phyloP scores from a whole-genome alignment of 768 basidiomycete genomes.

The Polyporus arcularius region DNA sequence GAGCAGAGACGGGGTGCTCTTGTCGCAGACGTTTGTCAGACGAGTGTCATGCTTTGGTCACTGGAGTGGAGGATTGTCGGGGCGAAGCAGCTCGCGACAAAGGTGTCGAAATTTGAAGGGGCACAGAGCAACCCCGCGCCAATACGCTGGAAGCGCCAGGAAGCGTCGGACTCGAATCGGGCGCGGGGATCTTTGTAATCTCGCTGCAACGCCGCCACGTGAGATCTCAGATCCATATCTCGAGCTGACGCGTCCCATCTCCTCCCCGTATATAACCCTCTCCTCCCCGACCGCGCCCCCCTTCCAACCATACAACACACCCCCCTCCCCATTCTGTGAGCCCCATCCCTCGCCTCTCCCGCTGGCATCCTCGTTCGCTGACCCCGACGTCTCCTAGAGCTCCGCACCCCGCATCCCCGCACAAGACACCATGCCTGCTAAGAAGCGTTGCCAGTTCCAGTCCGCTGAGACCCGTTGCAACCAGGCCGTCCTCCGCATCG shows the following conservation, averaged over 20 bases:
- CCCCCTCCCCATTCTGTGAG: slow-evolving; percentile 11
- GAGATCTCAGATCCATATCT: slow-evolving; percentile 29
- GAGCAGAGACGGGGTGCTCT: background rate
- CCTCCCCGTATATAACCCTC: slow-evolving; percentile 24
- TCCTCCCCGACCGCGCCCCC: slow-evolving; percentile 14
- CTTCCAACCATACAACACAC: slow-evolving; percentile 14
- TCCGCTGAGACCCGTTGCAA: slow-evolving; percentile 60
- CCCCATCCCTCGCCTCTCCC: background rate
- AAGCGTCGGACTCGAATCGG: slow-evolving; percentile 23
- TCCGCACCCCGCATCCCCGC: slow-evolving; percentile 11
- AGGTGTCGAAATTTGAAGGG: background rate
- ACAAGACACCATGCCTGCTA: slow-evolving; percentile 62
- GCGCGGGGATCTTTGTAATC: slow-evolving; percentile 22
- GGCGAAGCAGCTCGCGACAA: background rate
- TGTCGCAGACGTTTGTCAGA: background rate
- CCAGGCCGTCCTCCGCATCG: slow-evolving; percentile 78
- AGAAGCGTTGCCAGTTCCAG: slow-evolving; percentile 85
- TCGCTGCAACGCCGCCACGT: slow-evolving; percentile 25
- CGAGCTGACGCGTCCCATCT: slow-evolving; percentile 35
- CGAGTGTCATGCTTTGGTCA: slow-evolving; percentile 1
- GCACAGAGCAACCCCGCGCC: background rate
- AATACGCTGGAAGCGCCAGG: slow-evolving; percentile 8
- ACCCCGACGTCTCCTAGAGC: background rate
- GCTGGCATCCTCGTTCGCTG: background rate
- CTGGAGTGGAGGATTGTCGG: slow-evolving; percentile 13